These are phyloP conservation scores for Cercospora berteroae DNA, from an alignment of 2,329 filamentous ascomycete species.

Conservation along the genomic window DNA sequence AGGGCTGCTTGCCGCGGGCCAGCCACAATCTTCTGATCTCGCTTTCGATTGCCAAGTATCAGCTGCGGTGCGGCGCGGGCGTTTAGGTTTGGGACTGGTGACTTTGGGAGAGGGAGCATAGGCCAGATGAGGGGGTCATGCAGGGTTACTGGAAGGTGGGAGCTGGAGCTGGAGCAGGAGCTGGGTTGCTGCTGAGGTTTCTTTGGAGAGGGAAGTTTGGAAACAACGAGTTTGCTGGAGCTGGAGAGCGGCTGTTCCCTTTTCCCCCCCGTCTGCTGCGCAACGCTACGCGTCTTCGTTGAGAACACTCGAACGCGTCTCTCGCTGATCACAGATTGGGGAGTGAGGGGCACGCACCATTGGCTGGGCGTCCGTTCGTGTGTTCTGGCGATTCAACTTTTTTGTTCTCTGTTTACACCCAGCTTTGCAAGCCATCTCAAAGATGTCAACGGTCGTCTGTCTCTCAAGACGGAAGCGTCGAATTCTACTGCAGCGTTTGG, in stretches of 20 bases:
- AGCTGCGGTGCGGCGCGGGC: background rate
- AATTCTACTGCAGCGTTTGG: background rate
- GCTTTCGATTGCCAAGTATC: background rate
- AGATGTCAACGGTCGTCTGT: background rate
- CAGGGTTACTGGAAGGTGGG: background rate
- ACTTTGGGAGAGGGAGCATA: background rate
- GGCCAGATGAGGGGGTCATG: background rate
- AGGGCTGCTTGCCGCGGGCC: background rate
- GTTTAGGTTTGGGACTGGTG: background rate
- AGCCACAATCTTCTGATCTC: background rate
- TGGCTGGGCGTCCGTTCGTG: background rate
- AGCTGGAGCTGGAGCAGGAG: background rate
- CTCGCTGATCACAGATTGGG: background rate
- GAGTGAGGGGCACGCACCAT: background rate
- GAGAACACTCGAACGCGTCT: background rate
- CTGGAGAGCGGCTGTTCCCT: background rate
- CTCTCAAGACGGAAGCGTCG: background rate
- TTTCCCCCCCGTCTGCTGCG: background rate
- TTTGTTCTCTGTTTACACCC: background rate
- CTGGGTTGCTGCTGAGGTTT: background rate
- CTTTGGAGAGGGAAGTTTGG: too few relatives aligned
- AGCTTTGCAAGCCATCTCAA: background rate
- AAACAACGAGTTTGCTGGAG: background rate
- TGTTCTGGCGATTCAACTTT: background rate
- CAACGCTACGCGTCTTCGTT: background rate